These are phyloP conservation scores for Neurospora sp. DNA, from an alignment of 495 filamentous ascomycete species.

Conservation along the genomic window DNA sequence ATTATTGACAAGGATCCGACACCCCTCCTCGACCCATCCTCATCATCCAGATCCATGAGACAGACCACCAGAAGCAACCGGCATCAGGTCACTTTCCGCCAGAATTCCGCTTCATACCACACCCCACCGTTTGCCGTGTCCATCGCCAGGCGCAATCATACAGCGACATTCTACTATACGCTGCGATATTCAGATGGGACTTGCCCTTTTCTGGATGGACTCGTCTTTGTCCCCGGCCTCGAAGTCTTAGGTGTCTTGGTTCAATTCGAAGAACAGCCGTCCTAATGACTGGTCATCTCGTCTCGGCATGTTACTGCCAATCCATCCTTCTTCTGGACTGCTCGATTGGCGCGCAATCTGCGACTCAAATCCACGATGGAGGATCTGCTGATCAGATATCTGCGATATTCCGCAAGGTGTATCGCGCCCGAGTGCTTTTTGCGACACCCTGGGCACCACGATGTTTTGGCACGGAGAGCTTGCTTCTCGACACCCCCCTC, in stretches of 20 bases:
- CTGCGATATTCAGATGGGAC: conserved; percentile 9
- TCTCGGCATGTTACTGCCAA: not conserved
- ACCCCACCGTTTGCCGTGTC: conserved; percentile 16
- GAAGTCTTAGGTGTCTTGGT: not conserved
- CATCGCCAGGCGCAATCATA: not conserved
- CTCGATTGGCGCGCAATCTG: not conserved
- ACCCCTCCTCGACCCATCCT: conserved; percentile 17
- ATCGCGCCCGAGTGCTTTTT: not conserved
- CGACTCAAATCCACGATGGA: not conserved
- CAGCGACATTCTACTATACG: not conserved
- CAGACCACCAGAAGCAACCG: conserved; percentile 12
- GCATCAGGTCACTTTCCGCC: not conserved
- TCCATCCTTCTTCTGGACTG: not conserved
- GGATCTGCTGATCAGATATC: not conserved
- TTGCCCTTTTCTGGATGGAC: conserved; percentile 11
- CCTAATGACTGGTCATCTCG: not conserved
- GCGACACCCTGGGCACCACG: not conserved
- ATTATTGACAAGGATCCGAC: conserved; percentile 27
- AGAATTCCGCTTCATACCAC: conserved; percentile 25
- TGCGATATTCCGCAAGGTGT: not conserved
- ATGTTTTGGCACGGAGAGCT: not conserved
- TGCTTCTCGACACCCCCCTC: not conserved
- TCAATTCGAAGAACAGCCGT: not conserved
- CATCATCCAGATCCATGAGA: conserved; percentile 10
- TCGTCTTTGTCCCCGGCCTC: not conserved